Evolutionary conservation across 1,139 yeast genomes (phyloP).

Genomic region (Martiniozyma asiatica): DNA sequence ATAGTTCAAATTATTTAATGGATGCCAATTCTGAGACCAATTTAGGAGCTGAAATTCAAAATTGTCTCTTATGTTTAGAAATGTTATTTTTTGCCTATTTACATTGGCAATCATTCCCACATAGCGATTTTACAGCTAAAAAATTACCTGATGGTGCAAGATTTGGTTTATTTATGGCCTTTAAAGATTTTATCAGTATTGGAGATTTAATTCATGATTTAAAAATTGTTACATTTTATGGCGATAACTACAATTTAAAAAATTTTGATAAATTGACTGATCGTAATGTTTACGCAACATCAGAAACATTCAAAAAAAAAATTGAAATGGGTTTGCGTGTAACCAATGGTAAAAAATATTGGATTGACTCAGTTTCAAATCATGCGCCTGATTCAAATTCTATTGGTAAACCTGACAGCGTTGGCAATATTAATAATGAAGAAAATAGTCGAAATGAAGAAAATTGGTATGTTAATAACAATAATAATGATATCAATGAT

Average conservation of each 20-base stretch:
- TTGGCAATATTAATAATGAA: not conserved
- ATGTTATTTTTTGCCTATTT: constrained; percentile 77
- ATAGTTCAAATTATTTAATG: constrained; percentile 11
- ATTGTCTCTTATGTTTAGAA: constrained; percentile 72
- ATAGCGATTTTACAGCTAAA: constrained; percentile 53
- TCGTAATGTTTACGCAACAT: constrained; percentile 14
- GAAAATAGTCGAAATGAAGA: not conserved
- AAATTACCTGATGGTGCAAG: constrained; percentile 58
- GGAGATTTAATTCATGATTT: constrained; percentile 73
- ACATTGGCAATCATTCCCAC: constrained; percentile 79
- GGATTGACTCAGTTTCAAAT: constrained; percentile 41
- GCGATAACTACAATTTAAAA: constrained; percentile 69
- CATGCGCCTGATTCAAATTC: not conserved
- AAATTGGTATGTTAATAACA: constrained; percentile 1
- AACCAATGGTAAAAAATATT: constrained; percentile 73
- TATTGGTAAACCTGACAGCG: not conserved
- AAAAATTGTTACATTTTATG: constrained; percentile 54
- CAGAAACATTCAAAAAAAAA: constrained; percentile 27
- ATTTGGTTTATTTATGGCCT: constrained; percentile 44
- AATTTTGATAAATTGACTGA: constrained; percentile 73
- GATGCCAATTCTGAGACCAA: constrained; percentile 29
- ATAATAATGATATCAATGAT: not conserved
- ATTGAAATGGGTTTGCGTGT: constrained; percentile 79
- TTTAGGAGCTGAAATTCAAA: constrained; percentile 32
- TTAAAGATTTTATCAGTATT: constrained; percentile 66